Evolutionary conservation across 2,329 filamentous ascomycete genomes (phyloP).

Genomic region (Fusarium sp.): DNA sequence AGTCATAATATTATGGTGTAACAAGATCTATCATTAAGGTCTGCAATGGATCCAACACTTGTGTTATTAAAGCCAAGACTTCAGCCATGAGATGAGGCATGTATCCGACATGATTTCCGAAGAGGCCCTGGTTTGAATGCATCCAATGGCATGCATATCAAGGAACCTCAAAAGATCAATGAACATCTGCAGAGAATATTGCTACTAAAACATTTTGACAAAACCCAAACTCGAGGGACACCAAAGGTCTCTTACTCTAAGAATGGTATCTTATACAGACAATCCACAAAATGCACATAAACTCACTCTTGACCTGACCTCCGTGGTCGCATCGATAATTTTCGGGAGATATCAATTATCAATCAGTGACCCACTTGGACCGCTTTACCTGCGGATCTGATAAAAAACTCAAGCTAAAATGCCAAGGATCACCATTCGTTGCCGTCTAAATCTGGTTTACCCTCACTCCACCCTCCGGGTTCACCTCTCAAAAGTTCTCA

Average conservation of each 20-base stretch:
- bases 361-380: slow-evolving; percentile 32
- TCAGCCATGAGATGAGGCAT: slow-evolving; percentile 13
- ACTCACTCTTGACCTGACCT: slow-evolving; percentile 8
- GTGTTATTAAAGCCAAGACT: slow-evolving; percentile 14
- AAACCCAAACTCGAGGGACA: background rate
- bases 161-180: background rate
- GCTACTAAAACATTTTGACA: background rate
- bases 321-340: slow-evolving; percentile 18
- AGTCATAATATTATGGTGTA: background rate
- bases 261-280: background rate
- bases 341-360: slow-evolving; percentile 34
- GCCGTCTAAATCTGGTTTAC: slow-evolving; percentile 17
- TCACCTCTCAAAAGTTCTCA: slow-evolving; percentile 21
- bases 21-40: background rate
- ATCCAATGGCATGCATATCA: background rate
- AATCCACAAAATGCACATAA: background rate
- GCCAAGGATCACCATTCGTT: slow-evolving; percentile 39
- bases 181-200: background rate
- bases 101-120: slow-evolving; percentile 17
- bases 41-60: background rate
- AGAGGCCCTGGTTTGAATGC: slow-evolving; percentile 15
- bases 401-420: slow-evolving; percentile 36
- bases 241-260: background rate
- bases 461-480: slow-evolving; percentile 33
- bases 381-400: slow-evolving; percentile 34